Evolutionary conservation across 768 basidiomycete species (phyloP).

Genomic region (Tulasnella sp.): DNA sequence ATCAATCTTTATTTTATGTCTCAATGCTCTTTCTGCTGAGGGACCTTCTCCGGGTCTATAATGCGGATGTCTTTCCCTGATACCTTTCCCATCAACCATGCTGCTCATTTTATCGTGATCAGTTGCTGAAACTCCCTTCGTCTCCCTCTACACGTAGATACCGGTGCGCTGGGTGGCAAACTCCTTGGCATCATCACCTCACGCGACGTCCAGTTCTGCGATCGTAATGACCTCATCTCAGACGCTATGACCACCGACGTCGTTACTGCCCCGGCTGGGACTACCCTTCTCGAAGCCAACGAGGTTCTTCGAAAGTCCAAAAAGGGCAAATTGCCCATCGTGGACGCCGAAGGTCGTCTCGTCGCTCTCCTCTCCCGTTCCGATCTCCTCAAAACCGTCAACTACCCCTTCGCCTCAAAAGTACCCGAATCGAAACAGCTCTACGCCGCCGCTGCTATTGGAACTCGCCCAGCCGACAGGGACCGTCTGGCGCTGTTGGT

Average conservation of each 20-base stretch:
- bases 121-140: conserved; percentile 30
- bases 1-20: conserved; percentile 8
- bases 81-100: conserved; percentile 49
- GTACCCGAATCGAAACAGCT: conserved; percentile 88
- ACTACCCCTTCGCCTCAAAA: conserved; percentile 92
- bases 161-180: conserved; percentile 80
- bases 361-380: conserved; percentile 89
- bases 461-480: conserved; percentile 83
- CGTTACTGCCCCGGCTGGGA: conserved; percentile 81
- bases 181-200: conserved; percentile 95
- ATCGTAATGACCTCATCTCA: conserved; percentile 57
- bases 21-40: conserved; percentile 18
- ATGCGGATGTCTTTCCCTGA: conserved; percentile 8
- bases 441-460: conserved; percentile 92
- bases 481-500: conserved; percentile 81
- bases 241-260: conserved; percentile 85
- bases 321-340: conserved; percentile 93
- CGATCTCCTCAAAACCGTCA: conserved; percentile 95
- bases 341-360: conserved; percentile 62
- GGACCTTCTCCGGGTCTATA: conserved; percentile 12
- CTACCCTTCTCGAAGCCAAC: conserved; percentile 90
- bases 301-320: conserved; percentile 91
- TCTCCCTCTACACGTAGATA: conserved; percentile 49
- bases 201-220: conserved; percentile 92
- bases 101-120: conserved; percentile 64